A percentile compares a stretch with the other conserved stretches of the same genome.
Conservation (phyloP, 495 filamentous ascomycete species). For the Parathielavia appendiculata region DNA sequence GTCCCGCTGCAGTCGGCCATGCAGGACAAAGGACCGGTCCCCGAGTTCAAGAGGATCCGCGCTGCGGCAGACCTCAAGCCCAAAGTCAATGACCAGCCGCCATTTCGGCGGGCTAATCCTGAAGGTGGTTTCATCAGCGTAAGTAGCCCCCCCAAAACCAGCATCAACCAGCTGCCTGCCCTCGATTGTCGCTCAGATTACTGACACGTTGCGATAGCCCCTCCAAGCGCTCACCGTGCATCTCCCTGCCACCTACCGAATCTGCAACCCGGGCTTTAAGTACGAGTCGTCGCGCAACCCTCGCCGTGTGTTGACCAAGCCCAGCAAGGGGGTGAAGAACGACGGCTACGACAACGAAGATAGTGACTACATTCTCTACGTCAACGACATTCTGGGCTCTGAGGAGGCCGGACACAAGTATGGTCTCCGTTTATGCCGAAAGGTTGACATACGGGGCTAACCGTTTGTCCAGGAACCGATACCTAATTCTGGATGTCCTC, state of each 20-base stretch:
- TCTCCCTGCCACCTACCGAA: conserved; percentile 90
- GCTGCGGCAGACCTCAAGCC: conserved; percentile 71
- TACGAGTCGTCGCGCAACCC: conserved; percentile 99
- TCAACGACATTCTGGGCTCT: conserved; percentile 97
- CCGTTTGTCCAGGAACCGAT: conserved; percentile 71
- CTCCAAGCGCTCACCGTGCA: conserved; percentile 93
- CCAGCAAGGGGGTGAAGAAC: conserved; percentile 97
- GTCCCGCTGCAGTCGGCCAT: conserved; percentile 44
- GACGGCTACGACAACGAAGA: conserved; percentile 99
- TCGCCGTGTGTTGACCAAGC: conserved; percentile 94
- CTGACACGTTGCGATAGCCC: conserved; percentile 52
- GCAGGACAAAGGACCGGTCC: conserved; percentile 67
- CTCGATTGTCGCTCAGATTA: neutral
- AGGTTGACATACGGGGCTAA: conserved; percentile 19
- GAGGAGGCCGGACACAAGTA: conserved; percentile 98
- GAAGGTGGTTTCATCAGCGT: conserved; percentile 99
- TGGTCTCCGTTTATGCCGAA: conserved; percentile 29
- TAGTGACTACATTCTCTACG: conserved; percentile 98
- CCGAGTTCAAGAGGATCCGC: conserved; percentile 76
- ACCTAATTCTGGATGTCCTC: conserved; percentile 95
- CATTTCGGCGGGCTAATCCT: conserved; percentile 88
- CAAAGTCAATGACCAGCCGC: conserved; percentile 77
- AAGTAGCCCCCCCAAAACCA: conserved; percentile 34
- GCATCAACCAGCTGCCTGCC: neutral
- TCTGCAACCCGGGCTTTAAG: conserved; percentile 97